phyloP scores from a whole-genome alignment of 2,329 filamentous ascomycete species.

The Didymella exigua region DNA sequence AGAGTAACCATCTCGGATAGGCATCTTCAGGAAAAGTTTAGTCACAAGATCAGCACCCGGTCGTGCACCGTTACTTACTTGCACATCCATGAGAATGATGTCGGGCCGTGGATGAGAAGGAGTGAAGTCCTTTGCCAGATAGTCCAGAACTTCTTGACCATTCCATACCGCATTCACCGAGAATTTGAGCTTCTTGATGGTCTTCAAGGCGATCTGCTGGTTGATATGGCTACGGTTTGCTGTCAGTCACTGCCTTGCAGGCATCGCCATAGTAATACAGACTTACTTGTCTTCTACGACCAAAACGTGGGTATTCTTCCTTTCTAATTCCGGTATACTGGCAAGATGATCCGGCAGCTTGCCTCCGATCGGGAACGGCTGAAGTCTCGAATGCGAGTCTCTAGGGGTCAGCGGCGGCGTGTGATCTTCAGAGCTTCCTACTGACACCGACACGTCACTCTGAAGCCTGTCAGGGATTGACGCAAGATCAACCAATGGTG shows the following conservation, averaged over 20 bases:
- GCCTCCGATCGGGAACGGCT: conserved; percentile 35
- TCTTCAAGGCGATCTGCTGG: conserved; percentile 77
- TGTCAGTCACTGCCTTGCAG: not conserved
- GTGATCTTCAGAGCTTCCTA: conserved; percentile 68
- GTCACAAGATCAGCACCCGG: conserved; percentile 9
- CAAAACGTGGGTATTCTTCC: conserved; percentile 70
- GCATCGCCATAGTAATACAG: not conserved
- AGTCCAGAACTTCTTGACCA: conserved; percentile 78
- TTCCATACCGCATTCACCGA: conserved; percentile 75
- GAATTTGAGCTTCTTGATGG: conserved; percentile 75
- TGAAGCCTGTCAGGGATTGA: conserved; percentile 70
- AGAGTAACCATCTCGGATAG: conserved; percentile 76
- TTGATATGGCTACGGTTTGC: conserved; percentile 59
- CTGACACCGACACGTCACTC: conserved; percentile 63
- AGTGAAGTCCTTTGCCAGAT: conserved; percentile 63
- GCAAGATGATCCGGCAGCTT: conserved; percentile 42
- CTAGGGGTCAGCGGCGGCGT: conserved; percentile 51
- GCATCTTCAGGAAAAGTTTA: conserved; percentile 47
- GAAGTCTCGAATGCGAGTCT: conserved; percentile 16
- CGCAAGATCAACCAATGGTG: conserved; percentile 65
- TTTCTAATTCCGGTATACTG: conserved; percentile 62
- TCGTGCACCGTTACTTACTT: conserved; percentile 61
- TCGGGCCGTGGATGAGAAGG: conserved; percentile 64
- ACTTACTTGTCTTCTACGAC: conserved; percentile 82
- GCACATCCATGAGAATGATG: conserved; percentile 79